Percentiles rank a stretch among this genome's conserved stretches.
Conservation (phyloP, 2,329 filamentous ascomycete genomes). For the Elsinoe australis region DNA sequence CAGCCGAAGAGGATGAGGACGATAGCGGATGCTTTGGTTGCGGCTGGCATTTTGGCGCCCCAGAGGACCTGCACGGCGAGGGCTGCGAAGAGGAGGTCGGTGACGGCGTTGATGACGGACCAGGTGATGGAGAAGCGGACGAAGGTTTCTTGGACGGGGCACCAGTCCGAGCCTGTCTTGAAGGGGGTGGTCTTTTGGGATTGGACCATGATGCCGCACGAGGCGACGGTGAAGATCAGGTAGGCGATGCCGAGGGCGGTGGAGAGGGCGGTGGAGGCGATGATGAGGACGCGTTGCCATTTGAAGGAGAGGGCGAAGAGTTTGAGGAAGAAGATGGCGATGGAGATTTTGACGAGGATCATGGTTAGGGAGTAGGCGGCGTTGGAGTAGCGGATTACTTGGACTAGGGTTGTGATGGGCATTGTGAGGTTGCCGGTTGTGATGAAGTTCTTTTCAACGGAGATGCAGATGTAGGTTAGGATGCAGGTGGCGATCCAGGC, state of each 20-base stretch:
- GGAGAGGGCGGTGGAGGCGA: slow-evolving; percentile 44
- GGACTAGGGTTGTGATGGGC: slow-evolving; percentile 43
- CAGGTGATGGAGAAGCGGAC: slow-evolving; percentile 31
- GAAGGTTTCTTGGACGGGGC: slow-evolving; percentile 26
- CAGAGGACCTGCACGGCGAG: slow-evolving; percentile 34
- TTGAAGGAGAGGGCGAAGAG: slow-evolving; percentile 26
- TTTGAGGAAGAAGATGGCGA: slow-evolving; percentile 36
- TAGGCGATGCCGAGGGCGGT: slow-evolving; percentile 41
- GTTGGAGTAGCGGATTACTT: slow-evolving; percentile 40
- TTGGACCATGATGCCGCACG: slow-evolving; percentile 16
- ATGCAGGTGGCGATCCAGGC: slow-evolving; percentile 26
- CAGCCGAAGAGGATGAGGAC: slow-evolving; percentile 29
- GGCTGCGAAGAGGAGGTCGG: slow-evolving; percentile 28
- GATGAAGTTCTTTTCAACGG: slow-evolving; percentile 31
- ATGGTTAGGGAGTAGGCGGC: slow-evolving; percentile 37
- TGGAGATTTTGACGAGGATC: slow-evolving; percentile 36
- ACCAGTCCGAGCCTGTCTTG: slow-evolving; percentile 32
- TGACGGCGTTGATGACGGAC: slow-evolving; percentile 29
- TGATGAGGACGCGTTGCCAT: slow-evolving; percentile 39
- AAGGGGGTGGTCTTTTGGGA: slow-evolving; percentile 19
- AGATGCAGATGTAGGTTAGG: slow-evolving; percentile 20
- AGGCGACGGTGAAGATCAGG: slow-evolving; percentile 23
- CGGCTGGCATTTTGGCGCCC: slow-evolving; percentile 37
- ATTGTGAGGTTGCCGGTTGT: slow-evolving; percentile 39
- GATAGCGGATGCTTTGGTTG: slow-evolving; percentile 32